Evolutionary conservation across 176 grass and related monocot genomes (phyloP).

Genomic region (Phragmites australis): DNA sequence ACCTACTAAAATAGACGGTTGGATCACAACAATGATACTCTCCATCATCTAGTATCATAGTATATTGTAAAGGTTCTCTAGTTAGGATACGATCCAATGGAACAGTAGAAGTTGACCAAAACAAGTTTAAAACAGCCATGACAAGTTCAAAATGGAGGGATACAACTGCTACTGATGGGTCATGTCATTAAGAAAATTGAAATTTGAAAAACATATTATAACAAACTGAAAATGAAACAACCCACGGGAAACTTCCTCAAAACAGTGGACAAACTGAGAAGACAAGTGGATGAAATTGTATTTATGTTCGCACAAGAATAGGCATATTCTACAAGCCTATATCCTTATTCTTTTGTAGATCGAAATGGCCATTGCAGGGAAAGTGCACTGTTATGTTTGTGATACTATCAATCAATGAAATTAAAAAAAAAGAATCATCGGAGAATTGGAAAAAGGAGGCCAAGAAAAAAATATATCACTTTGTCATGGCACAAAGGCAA

Average conservation of each 20-base stretch:
- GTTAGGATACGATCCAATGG: slow-evolving; percentile 24
- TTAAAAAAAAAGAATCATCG: background rate
- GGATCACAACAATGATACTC: no score
- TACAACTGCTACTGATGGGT: background rate
- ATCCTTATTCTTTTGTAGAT: background rate
- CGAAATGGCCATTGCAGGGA: background rate
- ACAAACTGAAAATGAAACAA: slow-evolving; percentile 16
- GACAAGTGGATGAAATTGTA: background rate
- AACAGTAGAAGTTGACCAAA: slow-evolving; percentile 36
- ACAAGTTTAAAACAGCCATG: background rate
- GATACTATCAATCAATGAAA: background rate
- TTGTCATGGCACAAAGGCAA: slow-evolving; percentile 1
- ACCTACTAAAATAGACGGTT: no score
- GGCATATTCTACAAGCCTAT: background rate
- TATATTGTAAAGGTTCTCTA: no score
- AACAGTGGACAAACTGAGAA: background rate
- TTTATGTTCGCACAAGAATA: slow-evolving; percentile 3
- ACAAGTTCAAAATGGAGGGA: slow-evolving; percentile 15
- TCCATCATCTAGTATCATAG: no score
- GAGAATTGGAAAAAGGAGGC: background rate
- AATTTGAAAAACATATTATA: background rate
- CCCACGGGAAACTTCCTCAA: background rate
- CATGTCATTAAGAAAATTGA: background rate
- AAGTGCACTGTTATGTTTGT: background rate
- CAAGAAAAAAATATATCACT: background rate